phyloP scores from a whole-genome alignment of 306 rosid genomes.

The Albizia julibrissin region DNA sequence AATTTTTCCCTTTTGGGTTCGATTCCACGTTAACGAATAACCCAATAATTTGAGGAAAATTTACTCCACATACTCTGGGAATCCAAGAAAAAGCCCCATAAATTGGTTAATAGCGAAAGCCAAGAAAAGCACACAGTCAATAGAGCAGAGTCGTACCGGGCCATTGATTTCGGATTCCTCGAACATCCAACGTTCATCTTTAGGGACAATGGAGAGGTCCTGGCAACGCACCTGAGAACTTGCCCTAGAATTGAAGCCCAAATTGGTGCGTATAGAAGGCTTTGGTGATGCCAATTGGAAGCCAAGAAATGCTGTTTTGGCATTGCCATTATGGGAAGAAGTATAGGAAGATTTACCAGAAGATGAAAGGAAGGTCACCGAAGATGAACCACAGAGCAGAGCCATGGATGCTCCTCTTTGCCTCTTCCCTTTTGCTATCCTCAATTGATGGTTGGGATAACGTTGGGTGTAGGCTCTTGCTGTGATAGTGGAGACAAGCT shows the following conservation, averaged over 20 bases:
- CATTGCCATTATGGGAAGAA: conserved; percentile 10
- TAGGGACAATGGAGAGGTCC: conserved; percentile 46
- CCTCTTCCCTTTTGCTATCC: neutral
- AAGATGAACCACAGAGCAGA: conserved; percentile 46
- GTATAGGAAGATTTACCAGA: conserved; percentile 39
- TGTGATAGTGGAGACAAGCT: neutral
- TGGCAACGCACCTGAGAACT: conserved; percentile 49
- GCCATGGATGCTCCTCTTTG: conserved; percentile 32
- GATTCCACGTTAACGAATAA: neutral
- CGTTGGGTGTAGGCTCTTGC: neutral
- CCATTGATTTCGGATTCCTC: conserved; percentile 80
- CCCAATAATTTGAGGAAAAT: neutral
- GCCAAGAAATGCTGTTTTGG: conserved; percentile 44
- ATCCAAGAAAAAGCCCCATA: conserved; percentile 18
- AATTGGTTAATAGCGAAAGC: neutral
- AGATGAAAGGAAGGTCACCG: conserved; percentile 36
- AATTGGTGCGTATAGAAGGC: conserved; percentile 42
- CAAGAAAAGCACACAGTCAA: too few relatives aligned
- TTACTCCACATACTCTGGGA: conserved; percentile 9
- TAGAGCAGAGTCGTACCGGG: conserved; percentile 48
- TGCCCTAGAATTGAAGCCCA: conserved; percentile 17
- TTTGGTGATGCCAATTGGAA: conserved; percentile 42
- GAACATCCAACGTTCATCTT: conserved; percentile 69
- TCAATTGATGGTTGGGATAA: neutral
- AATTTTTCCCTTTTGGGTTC: neutral